Percentiles rank a stretch among this genome's conserved stretches.
phyloP scores from a whole-genome alignment of 2,329 filamentous ascomycete genomes.

The Cladophialophora carrionii region DNA sequence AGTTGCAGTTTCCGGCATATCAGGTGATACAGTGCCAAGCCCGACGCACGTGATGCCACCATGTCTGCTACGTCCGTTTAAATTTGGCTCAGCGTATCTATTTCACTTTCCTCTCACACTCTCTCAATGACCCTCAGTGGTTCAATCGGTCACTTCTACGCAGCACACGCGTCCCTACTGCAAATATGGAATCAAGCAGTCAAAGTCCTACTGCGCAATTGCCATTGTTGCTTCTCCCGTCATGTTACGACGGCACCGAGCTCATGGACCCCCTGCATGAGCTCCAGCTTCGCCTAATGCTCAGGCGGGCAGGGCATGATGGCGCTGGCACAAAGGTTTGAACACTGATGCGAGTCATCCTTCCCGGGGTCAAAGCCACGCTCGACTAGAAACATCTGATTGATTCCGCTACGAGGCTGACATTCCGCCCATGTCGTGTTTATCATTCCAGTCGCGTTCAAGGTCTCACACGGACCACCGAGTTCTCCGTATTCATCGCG shows the following conservation, averaged over 20 bases:
- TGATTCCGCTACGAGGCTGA: constrained; percentile 3
- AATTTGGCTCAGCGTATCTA: too few relatives aligned
- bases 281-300: background rate
- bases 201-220: background rate
- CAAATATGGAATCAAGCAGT: background rate
- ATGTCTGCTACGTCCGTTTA: background rate
- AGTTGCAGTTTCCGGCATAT: background rate
- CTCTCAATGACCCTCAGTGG: background rate
- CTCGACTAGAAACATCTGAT: background rate
- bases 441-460: constrained; percentile 29
- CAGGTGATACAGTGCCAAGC: background rate
- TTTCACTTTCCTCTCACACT: background rate
- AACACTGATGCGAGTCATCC: constrained; percentile 18
- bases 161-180: background rate
- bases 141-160: background rate
- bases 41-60: background rate
- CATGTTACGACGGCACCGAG: background rate
- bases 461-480: constrained; percentile 22
- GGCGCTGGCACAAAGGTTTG: background rate
- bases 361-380: background rate
- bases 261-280: background rate
- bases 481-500: background rate
- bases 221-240: background rate
- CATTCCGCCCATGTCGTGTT: constrained; percentile 23
- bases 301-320: background rate